Base-by-base conservation (phyloP, 2,329 filamentous ascomycete genomes). In the Clonostachys solani region DNA sequence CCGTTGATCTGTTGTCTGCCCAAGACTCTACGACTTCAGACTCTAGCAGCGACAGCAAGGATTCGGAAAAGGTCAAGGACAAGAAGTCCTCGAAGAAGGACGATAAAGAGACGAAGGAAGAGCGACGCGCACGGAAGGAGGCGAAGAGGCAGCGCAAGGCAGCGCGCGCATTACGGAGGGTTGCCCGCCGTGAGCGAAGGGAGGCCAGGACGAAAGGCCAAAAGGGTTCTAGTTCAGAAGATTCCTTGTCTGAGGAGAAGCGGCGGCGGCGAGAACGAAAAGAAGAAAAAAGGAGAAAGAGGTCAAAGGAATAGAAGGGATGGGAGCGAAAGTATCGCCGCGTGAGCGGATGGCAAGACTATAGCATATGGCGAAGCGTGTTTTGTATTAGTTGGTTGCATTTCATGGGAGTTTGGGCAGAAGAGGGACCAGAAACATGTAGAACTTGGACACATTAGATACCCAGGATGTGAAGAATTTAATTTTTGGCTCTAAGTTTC, bases 211-310 rank as follows among this genome's bases (percentile, higher is more conserved):
- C 35, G 42, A 34, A 44, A 42, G 35, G 13, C 13, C 12, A 35
- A 23, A 19, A 45, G 29, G 23, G 29, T 35, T 59, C 60, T 5
- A 54, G 52, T 33, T 55, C 52, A 45, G 51, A 61, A 56, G 45
- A 57, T 13, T 23, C 35, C 6, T 12, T 19, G 17, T 33, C 40
- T 12, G 73, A 76, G 50, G 75, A 76, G 48, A 79, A 74, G 54
- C 66, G 67, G 45, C 67, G 73, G 57, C 61, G 72, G 43, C 63
- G 67, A 41, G 69, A 63, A 13, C 65, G 60, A 50, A 72, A 72
- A 50, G 69, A 72, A 56, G 69, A 66, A 49, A 72, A 67, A 61
- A 67, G 67, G 23, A 29, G 23, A 10, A 29, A 29, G 23, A 29
- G 23, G 23, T 29, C 23, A 10, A 56, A 68, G 54, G 54, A 59